Conservation (phyloP, 2,329 filamentous ascomycete species). For the Venturia nashicola region DNA sequence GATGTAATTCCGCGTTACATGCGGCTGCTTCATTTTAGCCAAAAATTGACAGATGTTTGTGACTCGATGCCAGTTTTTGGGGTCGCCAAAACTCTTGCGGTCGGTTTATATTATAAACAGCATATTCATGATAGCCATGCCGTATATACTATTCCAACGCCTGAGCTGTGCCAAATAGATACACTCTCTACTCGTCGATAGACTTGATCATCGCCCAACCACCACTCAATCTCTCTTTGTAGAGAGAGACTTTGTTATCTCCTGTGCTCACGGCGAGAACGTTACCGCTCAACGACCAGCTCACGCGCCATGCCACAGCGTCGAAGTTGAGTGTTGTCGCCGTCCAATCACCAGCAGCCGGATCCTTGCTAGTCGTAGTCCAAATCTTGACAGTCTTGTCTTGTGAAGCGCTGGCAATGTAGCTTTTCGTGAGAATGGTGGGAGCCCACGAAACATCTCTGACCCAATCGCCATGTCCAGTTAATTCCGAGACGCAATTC, state of each 20-base stretch:
- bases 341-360: slow-evolving; percentile 52
- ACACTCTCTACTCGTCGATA: slow-evolving; percentile 59
- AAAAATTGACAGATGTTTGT: neutral
- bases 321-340: slow-evolving; percentile 81
- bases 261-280: slow-evolving; percentile 86
- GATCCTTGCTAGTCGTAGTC: slow-evolving; percentile 43
- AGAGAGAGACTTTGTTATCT: slow-evolving; percentile 93
- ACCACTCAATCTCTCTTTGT: slow-evolving; percentile 95
- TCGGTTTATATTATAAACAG: neutral
- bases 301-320: slow-evolving; percentile 84
- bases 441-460: slow-evolving; percentile 96
- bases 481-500: slow-evolving; percentile 50
- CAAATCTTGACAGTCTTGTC: slow-evolving; percentile 97
- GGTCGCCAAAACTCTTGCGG: neutral
- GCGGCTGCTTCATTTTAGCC: no score
- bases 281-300: slow-evolving; percentile 95
- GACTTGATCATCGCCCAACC: slow-evolving; percentile 97
- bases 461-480: slow-evolving; percentile 91
- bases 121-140: neutral
- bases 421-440: slow-evolving; percentile 86
- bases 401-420: slow-evolving; percentile 90
- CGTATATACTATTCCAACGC: neutral
- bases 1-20: no score
- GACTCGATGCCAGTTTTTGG: neutral
- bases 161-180: neutral